Conservation (phyloP, 2,329 filamentous ascomycete genomes). For the Plectosphaerella plurivora region DNA sequence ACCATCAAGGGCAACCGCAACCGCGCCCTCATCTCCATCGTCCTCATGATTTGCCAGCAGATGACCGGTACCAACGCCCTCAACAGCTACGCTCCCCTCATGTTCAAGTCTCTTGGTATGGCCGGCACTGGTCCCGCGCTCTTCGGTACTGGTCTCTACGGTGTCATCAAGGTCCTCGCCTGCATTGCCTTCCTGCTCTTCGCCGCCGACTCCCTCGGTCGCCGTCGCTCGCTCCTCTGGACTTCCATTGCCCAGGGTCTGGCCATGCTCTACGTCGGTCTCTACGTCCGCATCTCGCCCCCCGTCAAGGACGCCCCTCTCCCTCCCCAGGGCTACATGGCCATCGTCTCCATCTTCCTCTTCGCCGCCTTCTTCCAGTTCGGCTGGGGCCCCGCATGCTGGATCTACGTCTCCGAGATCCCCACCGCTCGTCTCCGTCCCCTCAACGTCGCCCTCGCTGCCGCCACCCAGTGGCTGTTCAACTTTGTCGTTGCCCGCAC, state of each 20-base stretch:
- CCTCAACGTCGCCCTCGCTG: constrained; percentile 60
- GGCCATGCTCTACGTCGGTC: constrained; percentile 62
- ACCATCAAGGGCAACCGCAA: constrained; percentile 51
- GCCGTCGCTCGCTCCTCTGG: constrained; percentile 53
- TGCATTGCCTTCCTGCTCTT: constrained; percentile 57
- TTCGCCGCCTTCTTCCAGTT: constrained; percentile 54
- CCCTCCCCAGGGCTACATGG: constrained; percentile 58
- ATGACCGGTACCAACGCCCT: constrained; percentile 50
- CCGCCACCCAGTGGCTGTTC: constrained; percentile 65
- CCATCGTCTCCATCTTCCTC: constrained; percentile 62
- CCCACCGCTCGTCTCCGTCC: constrained; percentile 57
- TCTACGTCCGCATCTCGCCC: constrained; percentile 56
- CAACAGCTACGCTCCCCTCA: constrained; percentile 28
- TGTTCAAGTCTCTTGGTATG: constrained; percentile 28
- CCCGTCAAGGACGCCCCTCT: constrained; percentile 44
- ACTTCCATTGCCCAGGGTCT: constrained; percentile 56
- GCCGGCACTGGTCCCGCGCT: constrained; percentile 45
- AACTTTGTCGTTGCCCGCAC: constrained; percentile 64
- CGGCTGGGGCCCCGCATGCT: constrained; percentile 64
- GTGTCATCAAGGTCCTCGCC: constrained; percentile 56
- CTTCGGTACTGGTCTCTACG: constrained; percentile 60
- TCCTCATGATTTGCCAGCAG: constrained; percentile 57
- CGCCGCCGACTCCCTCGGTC: constrained; percentile 56
- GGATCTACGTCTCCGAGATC: constrained; percentile 51
- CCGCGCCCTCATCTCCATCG: constrained; percentile 52